Percentiles rank a stretch among this genome's conserved stretches.
phyloP scores from a whole-genome alignment of 2,329 filamentous ascomycete species.

The Botrytis sinoallii region DNA sequence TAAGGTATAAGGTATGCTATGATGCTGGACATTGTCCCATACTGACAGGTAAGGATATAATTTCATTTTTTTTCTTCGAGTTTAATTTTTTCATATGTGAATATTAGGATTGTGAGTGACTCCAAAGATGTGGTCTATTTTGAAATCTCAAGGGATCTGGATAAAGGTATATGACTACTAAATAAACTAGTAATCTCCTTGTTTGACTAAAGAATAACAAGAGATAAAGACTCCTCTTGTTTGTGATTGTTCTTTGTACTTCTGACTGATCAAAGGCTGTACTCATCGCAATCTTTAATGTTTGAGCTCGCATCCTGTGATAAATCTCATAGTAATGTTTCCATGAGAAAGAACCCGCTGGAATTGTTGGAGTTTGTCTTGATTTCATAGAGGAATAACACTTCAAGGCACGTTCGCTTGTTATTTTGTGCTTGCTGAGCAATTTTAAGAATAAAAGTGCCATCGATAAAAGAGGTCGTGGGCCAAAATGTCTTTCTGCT shows the following conservation, averaged over 20 bases:
- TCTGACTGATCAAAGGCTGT: too few relatives aligned
- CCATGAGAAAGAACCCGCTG: too few relatives aligned
- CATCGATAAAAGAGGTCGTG: neutral
- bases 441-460: neutral
- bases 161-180: neutral
- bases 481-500: neutral
- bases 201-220: neutral
- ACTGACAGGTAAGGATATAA: neutral
- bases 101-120: neutral
- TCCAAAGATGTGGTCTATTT: accelerated
- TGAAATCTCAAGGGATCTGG: neutral
- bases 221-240: neutral
- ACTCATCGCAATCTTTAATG: neutral
- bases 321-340: neutral
- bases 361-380: neutral
- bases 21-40: neutral
- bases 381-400: too few relatives aligned
- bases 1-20: neutral
- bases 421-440: neutral
- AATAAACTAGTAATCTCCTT: neutral
- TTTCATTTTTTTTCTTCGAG: neutral
- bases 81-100: neutral
- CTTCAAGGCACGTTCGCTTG: neutral
- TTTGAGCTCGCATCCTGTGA: neutral
- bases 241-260: neutral